Base-by-base conservation (phyloP, 2,329 filamentous ascomycete species). In the Lizonia empirigonia region DNA sequence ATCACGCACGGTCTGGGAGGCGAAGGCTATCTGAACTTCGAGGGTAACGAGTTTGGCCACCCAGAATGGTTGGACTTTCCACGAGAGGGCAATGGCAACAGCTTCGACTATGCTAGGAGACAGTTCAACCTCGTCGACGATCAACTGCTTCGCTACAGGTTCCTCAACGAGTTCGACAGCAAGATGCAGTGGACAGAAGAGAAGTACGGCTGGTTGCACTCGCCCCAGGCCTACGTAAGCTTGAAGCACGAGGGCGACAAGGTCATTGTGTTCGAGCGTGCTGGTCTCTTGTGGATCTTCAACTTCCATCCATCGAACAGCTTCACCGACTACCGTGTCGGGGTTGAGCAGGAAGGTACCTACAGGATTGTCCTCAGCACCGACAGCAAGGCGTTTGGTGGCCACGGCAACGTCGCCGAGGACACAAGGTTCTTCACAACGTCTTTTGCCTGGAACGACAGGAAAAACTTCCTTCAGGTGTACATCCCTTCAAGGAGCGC, bases 41-140 rank as follows among this genome's bases (percentile, higher is more conserved):
- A 97, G 77, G 94, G 94, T 55, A 99, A 99, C 74, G 94, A 99
- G 75, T 99, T 99, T 68, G 94, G 94, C 0, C 94, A 99, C 71
- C 94, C 94, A 0, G 94, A 99, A 75, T 99, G 94, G 94, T 88
- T 99, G 30, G 94, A 99, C 74, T 99, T 99, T 75, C 94, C 94
- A 4, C 89, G 94, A 42, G 91, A 87, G 67, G 94, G 94, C 52
- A 97, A 97, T 76, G 78, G 86, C 68, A 96, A 96, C 76, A 94
- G 89, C 36, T 97, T 92, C 80, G 93, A 90, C 86, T 96, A 96
- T 70, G 92, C 92, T 2, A 85, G 94, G 18, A 88, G 94, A 52
- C 93, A 97, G 73, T 86, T 97, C 62, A 97, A 99, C 74, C 83
- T 99, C 13, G 87, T 91, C 0, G 91, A 97, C 44, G 94, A 99